Percentiles rank a stretch among this genome's conserved stretches.
phyloP scores from a whole-genome alignment of 352 stramenopile genomes.

The Blastocystis sp. region DNA sequence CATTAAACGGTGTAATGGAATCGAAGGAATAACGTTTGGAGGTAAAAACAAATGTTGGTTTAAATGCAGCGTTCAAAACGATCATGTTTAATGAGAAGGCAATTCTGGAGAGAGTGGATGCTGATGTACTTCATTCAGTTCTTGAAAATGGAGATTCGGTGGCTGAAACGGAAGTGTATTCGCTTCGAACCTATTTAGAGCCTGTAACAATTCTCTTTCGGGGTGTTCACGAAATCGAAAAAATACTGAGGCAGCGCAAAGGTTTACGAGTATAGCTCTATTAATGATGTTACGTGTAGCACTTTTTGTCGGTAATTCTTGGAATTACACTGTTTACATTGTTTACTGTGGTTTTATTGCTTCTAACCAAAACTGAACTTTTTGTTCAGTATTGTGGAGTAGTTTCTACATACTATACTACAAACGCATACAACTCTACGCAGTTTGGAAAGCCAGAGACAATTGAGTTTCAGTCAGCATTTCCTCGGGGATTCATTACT shows the following conservation, averaged over 20 bases:
- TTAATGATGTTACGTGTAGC: neutral
- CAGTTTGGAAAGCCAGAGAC: neutral
- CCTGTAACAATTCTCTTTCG: neutral
- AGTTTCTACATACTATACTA: neutral
- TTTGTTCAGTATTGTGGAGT: slow-evolving; percentile 35
- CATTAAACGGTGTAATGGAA: neutral
- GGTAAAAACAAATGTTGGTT: neutral
- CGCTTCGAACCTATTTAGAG: neutral
- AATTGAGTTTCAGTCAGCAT: neutral
- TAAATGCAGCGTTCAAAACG: neutral
- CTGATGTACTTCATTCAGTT: neutral
- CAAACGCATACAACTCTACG: neutral
- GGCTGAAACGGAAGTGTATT: neutral
- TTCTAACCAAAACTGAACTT: neutral
- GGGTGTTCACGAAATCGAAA: slow-evolving; percentile 19
- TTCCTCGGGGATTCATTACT: neutral
- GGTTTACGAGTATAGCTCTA: neutral
- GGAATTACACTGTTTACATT: neutral
- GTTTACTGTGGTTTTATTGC: neutral
- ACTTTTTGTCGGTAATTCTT: neutral
- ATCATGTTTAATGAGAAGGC: slow-evolving; percentile 9
- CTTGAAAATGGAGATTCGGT: neutral
- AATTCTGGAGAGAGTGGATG: neutral
- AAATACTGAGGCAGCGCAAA: neutral
- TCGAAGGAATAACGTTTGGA: neutral